These are phyloP conservation scores for Sporothrix inflata DNA, from an alignment of 2,329 filamentous ascomycete genomes.

Conservation along the genomic window DNA sequence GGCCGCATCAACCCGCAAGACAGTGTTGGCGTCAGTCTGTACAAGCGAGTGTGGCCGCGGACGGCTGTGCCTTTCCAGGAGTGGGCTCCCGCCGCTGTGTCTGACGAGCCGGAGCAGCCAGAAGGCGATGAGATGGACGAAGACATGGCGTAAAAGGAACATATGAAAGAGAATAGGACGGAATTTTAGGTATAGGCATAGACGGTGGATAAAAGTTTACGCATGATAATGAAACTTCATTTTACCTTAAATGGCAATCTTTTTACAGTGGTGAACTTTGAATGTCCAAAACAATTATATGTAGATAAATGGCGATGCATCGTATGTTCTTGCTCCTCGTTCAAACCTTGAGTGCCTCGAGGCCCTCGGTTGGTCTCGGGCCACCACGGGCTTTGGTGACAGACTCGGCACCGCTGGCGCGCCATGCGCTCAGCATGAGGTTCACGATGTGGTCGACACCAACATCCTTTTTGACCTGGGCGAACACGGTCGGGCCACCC, in stretches of 20 bases:
- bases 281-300: background rate
- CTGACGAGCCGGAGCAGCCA: conserved; percentile 35
- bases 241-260: background rate
- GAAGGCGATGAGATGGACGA: conserved; percentile 52
- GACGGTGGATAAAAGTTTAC: conserved; percentile 25
- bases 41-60: conserved; percentile 83
- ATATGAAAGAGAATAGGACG: conserved; percentile 9
- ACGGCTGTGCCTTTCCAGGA: conserved; percentile 57
- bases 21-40: conserved; percentile 85
- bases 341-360: conserved; percentile 49
- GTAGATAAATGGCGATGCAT: background rate
- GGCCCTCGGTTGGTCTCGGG: conserved; percentile 59
- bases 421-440: conserved; percentile 90
- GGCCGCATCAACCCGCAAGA: conserved; percentile 95
- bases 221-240: conserved; percentile 30
- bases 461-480: conserved; percentile 91
- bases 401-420: conserved; percentile 77
- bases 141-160: conserved; percentile 37
- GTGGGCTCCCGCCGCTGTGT: conserved; percentile 41
- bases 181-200: background rate
- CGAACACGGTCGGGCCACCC: conserved; percentile 92
- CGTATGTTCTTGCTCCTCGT: background rate
- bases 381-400: conserved; percentile 58
- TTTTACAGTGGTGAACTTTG: background rate
- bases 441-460: conserved; percentile 85